A percentile compares a stretch with the other conserved stretches of the same genome.
Evolutionary conservation across 495 filamentous ascomycete species (phyloP).

Genomic region (Penicillium soppii): DNA sequence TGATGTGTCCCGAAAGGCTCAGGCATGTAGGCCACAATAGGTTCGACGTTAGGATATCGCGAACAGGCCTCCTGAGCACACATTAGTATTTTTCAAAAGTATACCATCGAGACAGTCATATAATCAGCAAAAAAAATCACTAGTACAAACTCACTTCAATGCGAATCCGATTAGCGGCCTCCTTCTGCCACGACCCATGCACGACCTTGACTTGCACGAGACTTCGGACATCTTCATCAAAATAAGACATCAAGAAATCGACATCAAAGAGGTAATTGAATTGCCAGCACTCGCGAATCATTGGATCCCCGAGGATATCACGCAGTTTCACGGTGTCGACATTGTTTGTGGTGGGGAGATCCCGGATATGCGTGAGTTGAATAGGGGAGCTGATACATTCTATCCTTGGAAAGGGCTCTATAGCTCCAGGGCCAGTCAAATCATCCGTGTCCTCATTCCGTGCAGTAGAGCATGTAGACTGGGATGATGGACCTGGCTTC

Average conservation of each 20-base stretch:
- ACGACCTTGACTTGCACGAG: constrained; percentile 71
- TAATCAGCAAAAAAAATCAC: not conserved
- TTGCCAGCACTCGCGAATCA: constrained; percentile 84
- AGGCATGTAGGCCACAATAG: constrained; percentile 77
- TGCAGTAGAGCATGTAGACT: not conserved
- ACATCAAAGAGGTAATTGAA: constrained; percentile 89
- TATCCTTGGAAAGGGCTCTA: not conserved
- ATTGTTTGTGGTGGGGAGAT: constrained; percentile 62
- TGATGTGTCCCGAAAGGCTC: constrained; percentile 88
- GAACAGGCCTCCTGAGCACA: constrained; percentile 52
- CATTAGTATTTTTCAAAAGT: constrained; percentile 7
- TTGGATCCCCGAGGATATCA: constrained; percentile 76
- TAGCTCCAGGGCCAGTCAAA: not conserved
- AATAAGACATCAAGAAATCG: constrained; percentile 66
- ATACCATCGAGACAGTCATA: not conserved
- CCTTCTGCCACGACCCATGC: constrained; percentile 84
- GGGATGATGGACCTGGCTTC: not conserved
- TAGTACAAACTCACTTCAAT: constrained; percentile 55
- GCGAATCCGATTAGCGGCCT: constrained; percentile 57
- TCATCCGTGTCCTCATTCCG: not conserved
- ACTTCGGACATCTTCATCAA: constrained; percentile 67
- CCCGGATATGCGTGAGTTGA: constrained; percentile 68
- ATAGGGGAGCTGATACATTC: constrained; percentile 69
- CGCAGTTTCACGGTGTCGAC: constrained; percentile 63
- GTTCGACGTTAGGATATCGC: constrained; percentile 64